Base-by-base conservation (phyloP, 495 filamentous ascomycete genomes). In the Aspergillus coremiiformis region DNA sequence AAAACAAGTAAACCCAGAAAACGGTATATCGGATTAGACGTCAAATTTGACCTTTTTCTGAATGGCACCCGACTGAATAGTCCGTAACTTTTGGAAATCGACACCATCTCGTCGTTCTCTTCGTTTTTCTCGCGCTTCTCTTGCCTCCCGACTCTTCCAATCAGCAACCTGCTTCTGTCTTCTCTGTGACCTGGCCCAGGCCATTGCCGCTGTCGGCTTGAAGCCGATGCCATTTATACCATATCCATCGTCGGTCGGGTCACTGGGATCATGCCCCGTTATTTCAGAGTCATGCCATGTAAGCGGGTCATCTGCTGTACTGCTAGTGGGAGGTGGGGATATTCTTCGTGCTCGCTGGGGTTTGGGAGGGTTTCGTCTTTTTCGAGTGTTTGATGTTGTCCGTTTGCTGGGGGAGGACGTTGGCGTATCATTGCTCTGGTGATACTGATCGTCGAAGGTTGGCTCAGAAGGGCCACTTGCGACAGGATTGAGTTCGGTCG, bases 161-260 rank as follows among this genome's bases (percentile, higher is more conserved):
- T 95, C 89, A 44, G 81, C 78, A 41, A 97, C 76, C 68, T 97
- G 92, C 67, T 86, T 83, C 59, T 81, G 78, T 53, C 91, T 77
- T 64, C 82, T 86, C 64, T 90, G 80, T 6, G 80, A 76, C 49
- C 92, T 76, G 22, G 82, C 82, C 65, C 87, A 84, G 1, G 89
- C 91, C 26, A 90, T 82, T 27, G 86, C 86, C 15, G 90, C 78
- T 8, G 90, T 96, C 0, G 92, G 92, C 55, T 82, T 85, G 68
- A 95, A 96, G 1, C 91, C 92, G 60, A 97, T 85, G 12, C 92
- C 92, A 66, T 94, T 89, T 56, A 90, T 87, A 32, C 86, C 86
- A 30, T 86, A 86, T 22, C 86, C 86, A 66, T 90, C 86, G 56
- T 89, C 86, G 49, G 78, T 81, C 33, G 83, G 83, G 63, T 89